phyloP scores from a whole-genome alignment of 441 rosid genomes.

The Lepidium campestre region DNA sequence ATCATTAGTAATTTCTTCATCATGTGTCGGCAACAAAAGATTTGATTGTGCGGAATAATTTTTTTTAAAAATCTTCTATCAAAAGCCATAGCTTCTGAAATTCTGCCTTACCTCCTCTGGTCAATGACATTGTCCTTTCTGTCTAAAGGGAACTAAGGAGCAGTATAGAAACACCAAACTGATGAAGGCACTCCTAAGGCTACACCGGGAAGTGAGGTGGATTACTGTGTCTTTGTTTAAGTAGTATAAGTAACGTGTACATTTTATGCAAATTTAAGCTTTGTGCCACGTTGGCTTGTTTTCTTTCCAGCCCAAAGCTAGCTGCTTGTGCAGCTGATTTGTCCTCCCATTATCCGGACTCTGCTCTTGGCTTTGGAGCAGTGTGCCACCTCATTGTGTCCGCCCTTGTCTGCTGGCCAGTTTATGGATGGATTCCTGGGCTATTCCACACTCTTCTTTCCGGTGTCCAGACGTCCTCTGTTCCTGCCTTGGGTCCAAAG shows the following conservation, averaged over 20 bases:
- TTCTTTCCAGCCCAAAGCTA: constrained; percentile 79
- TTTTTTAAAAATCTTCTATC: neutral
- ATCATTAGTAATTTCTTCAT: neutral
- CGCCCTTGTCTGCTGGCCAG: constrained; percentile 93
- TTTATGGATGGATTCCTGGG: constrained; percentile 93
- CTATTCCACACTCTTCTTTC: constrained; percentile 84
- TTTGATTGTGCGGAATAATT: constrained; percentile 2
- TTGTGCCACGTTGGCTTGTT: constrained; percentile 11
- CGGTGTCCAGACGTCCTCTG: constrained; percentile 66
- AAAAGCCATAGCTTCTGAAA: constrained; percentile 10
- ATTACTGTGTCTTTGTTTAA: constrained; percentile 10
- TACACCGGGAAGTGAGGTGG: constrained; percentile 96
- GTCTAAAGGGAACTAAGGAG: constrained; percentile 74
- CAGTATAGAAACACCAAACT: constrained; percentile 89
- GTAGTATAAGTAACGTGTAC: neutral
- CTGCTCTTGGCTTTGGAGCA: constrained; percentile 94
- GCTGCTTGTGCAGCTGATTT: constrained; percentile 95
- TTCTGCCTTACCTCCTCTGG: neutral
- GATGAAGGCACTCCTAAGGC: constrained; percentile 82
- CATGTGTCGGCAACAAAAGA: neutral
- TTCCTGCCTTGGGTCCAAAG: constrained; percentile 86
- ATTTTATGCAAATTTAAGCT: constrained; percentile 10
- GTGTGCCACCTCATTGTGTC: constrained; percentile 93
- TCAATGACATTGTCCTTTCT: constrained; percentile 16
- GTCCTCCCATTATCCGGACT: constrained; percentile 79